phyloP scores from a whole-genome alignment of 257 asterid species.

The Rauvolfia tetraphylla region DNA sequence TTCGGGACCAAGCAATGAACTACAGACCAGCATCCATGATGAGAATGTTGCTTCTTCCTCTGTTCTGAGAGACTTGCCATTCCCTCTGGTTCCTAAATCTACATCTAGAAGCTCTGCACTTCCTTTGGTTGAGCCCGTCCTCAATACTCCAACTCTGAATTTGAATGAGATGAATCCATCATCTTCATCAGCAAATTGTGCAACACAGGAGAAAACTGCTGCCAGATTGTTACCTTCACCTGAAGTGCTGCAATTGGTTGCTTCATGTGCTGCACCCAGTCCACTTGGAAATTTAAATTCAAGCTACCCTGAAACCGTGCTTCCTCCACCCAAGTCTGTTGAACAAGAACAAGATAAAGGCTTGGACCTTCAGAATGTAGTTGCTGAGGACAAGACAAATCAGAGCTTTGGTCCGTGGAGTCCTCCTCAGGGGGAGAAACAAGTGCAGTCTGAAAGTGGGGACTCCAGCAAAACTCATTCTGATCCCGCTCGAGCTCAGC shows the following conservation, averaged over 20 bases:
- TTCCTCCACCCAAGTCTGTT: constrained; percentile 16
- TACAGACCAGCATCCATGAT: constrained; percentile 22
- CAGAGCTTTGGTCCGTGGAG: constrained; percentile 19
- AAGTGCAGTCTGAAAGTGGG: constrained; percentile 33
- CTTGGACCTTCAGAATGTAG: constrained; percentile 20
- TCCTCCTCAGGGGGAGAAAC: constrained; percentile 22
- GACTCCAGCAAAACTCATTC: constrained; percentile 50
- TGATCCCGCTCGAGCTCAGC: constrained; percentile 23
- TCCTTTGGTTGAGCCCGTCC: constrained; percentile 29
- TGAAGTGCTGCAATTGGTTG: constrained; percentile 39
- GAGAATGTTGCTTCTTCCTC: constrained; percentile 45
- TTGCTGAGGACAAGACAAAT: constrained; percentile 22
- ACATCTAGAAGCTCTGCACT: constrained; percentile 19
- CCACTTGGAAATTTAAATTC: constrained; percentile 20
- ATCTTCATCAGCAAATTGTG: constrained; percentile 30
- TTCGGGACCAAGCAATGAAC: constrained; percentile 20
- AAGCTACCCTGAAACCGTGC: constrained; percentile 15
- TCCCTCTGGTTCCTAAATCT: constrained; percentile 27
- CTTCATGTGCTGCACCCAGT: constrained; percentile 33
- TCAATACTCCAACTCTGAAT: constrained; percentile 16
- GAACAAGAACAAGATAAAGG: constrained; percentile 32
- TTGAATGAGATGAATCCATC: constrained; percentile 22
- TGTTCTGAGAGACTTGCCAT: constrained; percentile 22
- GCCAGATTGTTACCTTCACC: constrained; percentile 38
- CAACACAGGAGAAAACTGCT: constrained; percentile 18